Percentiles rank a stretch among this genome's conserved stretches.
Evolutionary conservation across 495 filamentous ascomycete species (phyloP).

Genomic region (Annulohypoxylon stygium): DNA sequence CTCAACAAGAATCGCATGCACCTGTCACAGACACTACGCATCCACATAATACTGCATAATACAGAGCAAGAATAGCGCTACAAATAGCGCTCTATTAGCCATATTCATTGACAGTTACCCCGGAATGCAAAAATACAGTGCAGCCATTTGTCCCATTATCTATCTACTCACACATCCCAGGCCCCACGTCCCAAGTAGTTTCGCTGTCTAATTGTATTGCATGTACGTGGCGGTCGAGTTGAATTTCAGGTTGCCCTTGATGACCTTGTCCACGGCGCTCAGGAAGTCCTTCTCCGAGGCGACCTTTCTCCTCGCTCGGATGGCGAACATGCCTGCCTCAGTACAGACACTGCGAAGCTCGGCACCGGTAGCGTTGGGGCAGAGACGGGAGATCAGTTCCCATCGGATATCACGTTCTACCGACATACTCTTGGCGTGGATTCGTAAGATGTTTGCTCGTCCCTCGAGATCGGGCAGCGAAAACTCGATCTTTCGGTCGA

Average conservation of each 20-base stretch:
- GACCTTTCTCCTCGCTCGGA: constrained; percentile 95
- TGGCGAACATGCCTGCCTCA: constrained; percentile 99
- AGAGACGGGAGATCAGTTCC: constrained; percentile 96
- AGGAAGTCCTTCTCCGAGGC: constrained; percentile 99
- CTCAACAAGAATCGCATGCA: neutral
- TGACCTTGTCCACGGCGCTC: constrained; percentile 97
- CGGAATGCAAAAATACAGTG: constrained; percentile 17
- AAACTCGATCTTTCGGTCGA: constrained; percentile 99
- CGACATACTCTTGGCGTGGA: constrained; percentile 99
- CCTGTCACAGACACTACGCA: neutral
- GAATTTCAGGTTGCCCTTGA: constrained; percentile 99
- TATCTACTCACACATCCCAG: constrained; percentile 46
- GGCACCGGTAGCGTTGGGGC: constrained; percentile 96
- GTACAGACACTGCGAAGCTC: constrained; percentile 96
- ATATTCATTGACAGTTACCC: constrained; percentile 7
- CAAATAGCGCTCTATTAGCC: constrained; percentile 18
- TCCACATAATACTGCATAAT: constrained; percentile 11
- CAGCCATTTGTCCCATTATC: constrained; percentile 35
- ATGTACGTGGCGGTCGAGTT: constrained; percentile 99
- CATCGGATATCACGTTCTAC: constrained; percentile 98
- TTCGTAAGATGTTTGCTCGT: constrained; percentile 95
- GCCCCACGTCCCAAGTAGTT: neutral
- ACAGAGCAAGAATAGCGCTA: constrained; percentile 18
- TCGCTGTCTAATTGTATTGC: constrained; percentile 87
- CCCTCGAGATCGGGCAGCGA: constrained; percentile 96